These are phyloP conservation scores for Aspergillus sp. DNA, from an alignment of 2,329 filamentous ascomycete genomes.

Conservation along the genomic window DNA sequence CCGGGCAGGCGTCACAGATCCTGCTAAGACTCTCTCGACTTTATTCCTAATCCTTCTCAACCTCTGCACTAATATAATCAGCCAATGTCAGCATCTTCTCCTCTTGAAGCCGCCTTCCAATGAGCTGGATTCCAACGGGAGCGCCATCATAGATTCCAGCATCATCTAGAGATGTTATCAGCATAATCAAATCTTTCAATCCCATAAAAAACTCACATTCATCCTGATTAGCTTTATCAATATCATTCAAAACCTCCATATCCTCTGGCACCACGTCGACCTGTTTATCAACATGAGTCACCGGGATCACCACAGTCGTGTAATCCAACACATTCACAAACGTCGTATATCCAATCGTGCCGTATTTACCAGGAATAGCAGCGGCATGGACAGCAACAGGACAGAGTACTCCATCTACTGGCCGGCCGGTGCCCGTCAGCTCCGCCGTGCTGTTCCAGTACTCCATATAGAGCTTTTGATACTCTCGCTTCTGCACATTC, in stretches of 20 bases:
- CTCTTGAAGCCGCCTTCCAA: conserved; percentile 47
- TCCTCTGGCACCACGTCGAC: conserved; percentile 40
- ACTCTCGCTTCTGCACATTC: conserved; percentile 52
- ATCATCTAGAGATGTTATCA: conserved; percentile 36
- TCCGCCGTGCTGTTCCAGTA: conserved; percentile 57
- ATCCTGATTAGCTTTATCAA: conserved; percentile 42
- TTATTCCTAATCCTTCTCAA: too few species aligned
- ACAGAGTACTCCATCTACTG: conserved; percentile 50
- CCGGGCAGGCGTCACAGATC: too few species aligned
- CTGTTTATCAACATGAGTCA: conserved; percentile 49
- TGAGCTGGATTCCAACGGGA: conserved; percentile 45
- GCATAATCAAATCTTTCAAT: background rate
- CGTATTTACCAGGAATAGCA: conserved; percentile 38
- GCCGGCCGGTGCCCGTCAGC: conserved; percentile 45
- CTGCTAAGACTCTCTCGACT: too few species aligned
- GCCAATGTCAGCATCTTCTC: conserved; percentile 47
- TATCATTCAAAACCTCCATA: conserved; percentile 38
- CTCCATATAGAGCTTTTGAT: conserved; percentile 57
- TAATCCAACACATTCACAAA: conserved; percentile 56
- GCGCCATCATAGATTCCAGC: conserved; percentile 45
- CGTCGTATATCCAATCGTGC: conserved; percentile 41
- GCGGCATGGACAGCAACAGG: conserved; percentile 40
- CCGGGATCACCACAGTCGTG: conserved; percentile 50
- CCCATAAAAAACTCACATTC: conserved; percentile 40
- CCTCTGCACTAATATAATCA: conserved; percentile 30